Evolutionary conservation across 2,329 filamentous ascomycete genomes (phyloP).

Genomic region (Colletotrichum higginsianum): DNA sequence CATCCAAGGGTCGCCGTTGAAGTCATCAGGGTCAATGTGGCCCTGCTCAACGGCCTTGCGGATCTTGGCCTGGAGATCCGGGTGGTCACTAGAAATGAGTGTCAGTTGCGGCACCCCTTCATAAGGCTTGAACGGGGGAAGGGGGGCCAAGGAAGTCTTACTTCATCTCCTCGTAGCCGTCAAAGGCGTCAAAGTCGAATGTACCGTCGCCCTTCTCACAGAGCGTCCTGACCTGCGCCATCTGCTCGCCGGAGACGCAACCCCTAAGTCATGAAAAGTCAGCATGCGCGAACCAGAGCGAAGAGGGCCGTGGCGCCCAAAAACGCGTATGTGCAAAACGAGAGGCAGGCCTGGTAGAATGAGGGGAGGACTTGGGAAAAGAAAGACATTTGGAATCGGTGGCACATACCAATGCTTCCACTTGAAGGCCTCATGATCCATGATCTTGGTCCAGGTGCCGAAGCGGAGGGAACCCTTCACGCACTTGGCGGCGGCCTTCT

Average conservation of each 20-base stretch:
- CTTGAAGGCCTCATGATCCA: slow-evolving; percentile 74
- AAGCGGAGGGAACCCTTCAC: slow-evolving; percentile 84
- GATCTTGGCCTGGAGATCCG: slow-evolving; percentile 81
- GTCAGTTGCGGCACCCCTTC: slow-evolving; percentile 2
- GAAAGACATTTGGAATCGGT: background rate
- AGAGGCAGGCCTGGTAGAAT: background rate
- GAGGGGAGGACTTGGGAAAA: background rate
- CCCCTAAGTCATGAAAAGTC: slow-evolving; percentile 72
- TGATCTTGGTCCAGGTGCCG: slow-evolving; percentile 78
- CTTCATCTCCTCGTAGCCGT: slow-evolving; percentile 84
- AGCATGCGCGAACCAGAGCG: background rate
- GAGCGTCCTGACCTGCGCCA: slow-evolving; percentile 75
- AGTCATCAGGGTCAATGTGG: slow-evolving; percentile 88
- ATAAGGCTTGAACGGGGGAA: background rate
- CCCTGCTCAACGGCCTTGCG: slow-evolving; percentile 80
- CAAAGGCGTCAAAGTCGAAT: slow-evolving; percentile 77
- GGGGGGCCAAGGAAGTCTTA: slow-evolving; percentile 44
- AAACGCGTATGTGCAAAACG: background rate
- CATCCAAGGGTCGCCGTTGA: slow-evolving; percentile 84
- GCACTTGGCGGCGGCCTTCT: slow-evolving; percentile 79
- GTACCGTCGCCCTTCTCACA: slow-evolving; percentile 63
- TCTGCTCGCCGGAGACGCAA: slow-evolving; percentile 84
- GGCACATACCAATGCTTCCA: slow-evolving; percentile 88
- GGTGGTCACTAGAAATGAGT: slow-evolving; percentile 56
- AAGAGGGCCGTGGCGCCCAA: background rate